Base-by-base conservation (phyloP, 2,329 filamentous ascomycete species). In the Penicillium concentricum region DNA sequence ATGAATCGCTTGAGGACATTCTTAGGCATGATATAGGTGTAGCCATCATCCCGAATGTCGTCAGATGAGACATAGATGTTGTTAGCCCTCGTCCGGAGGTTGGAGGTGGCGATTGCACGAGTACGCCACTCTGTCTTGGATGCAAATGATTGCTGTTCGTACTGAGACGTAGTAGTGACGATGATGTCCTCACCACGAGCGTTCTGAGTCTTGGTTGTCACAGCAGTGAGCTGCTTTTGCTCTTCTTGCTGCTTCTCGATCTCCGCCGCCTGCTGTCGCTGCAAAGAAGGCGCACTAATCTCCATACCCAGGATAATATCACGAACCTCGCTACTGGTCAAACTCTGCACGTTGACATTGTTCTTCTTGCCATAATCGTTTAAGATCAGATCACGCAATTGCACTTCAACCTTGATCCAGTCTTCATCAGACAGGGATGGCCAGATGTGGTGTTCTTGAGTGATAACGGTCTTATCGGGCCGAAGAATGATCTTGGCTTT, bases 301-400 rank as follows among this genome's bases (percentile, higher is more conserved):
- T 99, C 95, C 95, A 99, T 99, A 83, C 94, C 94, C 61, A 99
- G 79, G 67, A 99, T 99, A 69, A 99, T 97, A 71, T 99, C 94
- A 67, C 94, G 88, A 49, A 99, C 94, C 84, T 99, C 94, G 68
- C 90, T 96, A 72, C 87, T 96, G 1, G 94, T 99, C 76, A 99
- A 82, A 74, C 92, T 96, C 16, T 95, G 95, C 13, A 94, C 93
- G 68, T 99, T 99, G 80, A 99, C 94, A 67, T 97, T 99, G 81
- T 99, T 99, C 84, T 99, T 99, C 85, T 97, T 99, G 72, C 94
- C 94, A 72, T 99, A 99, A 73, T 99, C 94, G 66, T 97, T 97
- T 65, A 99, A 74, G 68, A 99, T 99, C 63, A 99, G 80, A 80
- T 99, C 94, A 74, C 94, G 88, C 41, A 99, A 81, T 72, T 96